Evolutionary conservation across 116 monocot genomes (phyloP).

Genomic region (Dioscorea cayenensis): DNA sequence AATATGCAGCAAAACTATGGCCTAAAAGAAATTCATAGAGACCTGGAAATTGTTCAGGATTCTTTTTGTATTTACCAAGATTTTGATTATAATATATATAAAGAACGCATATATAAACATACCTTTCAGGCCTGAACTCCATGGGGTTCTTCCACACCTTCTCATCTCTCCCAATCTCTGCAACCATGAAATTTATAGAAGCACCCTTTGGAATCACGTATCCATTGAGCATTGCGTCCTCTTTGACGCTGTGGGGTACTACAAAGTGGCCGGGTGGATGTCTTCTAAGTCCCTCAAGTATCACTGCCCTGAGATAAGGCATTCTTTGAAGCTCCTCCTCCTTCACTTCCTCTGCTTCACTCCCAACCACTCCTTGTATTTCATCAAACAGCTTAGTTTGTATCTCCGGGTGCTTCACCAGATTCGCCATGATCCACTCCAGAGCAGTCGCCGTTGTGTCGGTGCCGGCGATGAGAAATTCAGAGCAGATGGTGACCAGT

Average conservation of each 20-base stretch:
- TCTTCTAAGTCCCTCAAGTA: slow-evolving; percentile 12
- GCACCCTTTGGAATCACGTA: neutral
- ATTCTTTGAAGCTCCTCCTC: slow-evolving; percentile 1
- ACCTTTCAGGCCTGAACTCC: slow-evolving; percentile 1
- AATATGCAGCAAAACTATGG: too few species aligned
- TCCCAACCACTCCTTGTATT: neutral
- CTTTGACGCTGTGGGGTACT: slow-evolving; percentile 5
- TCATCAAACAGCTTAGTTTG: neutral
- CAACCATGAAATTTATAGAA: neutral
- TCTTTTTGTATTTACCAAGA: too few species aligned
- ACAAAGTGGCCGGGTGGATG: slow-evolving; percentile 14
- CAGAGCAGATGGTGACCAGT: neutral
- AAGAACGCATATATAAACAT: too few species aligned
- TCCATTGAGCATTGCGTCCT: neutral
- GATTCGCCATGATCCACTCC: slow-evolving; percentile 4
- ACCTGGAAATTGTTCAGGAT: too few species aligned
- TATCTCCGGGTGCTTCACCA: neutral
- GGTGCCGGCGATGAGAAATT: slow-evolving; percentile 8
- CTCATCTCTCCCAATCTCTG: neutral
- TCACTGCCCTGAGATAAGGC: slow-evolving; percentile 18
- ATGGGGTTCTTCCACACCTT: neutral
- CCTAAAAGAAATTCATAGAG: too few species aligned
- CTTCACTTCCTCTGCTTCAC: neutral
- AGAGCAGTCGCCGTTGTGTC: slow-evolving; percentile 9
- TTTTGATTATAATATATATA: too few species aligned